Evolutionary conservation across 2,329 filamentous ascomycete species (phyloP).

Genomic region (Neoarthrinium moseri): DNA sequence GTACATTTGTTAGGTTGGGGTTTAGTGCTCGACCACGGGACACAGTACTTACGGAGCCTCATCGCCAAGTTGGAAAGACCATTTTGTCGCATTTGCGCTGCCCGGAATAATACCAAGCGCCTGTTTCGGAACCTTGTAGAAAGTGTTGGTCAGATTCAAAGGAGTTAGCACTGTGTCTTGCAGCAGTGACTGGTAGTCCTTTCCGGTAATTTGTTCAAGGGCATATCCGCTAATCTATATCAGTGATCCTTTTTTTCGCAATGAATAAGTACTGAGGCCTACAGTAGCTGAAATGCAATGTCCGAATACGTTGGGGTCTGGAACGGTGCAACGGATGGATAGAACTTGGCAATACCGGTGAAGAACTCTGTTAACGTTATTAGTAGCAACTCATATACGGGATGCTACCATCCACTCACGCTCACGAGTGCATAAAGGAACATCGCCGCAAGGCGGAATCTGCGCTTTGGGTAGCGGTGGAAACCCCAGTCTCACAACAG

Average conservation of each 20-base stretch:
- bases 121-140: constrained; percentile 24
- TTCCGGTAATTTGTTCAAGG: constrained; percentile 36
- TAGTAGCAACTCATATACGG: constrained; percentile 9
- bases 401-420: constrained; percentile 17
- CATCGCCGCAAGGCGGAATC: constrained; percentile 23
- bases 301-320: constrained; percentile 26
- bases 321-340: constrained; percentile 24
- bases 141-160: constrained; percentile 36
- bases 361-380: constrained; percentile 21
- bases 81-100: constrained; percentile 21
- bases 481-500: constrained; percentile 25
- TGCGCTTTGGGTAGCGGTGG: constrained; percentile 24
- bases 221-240: constrained; percentile 32
- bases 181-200: constrained; percentile 32
- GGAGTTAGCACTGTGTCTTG: constrained; percentile 33
- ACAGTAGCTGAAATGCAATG: constrained; percentile 28
- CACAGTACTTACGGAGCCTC: constrained; percentile 20
- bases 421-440: constrained; percentile 22
- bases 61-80: constrained; percentile 26
- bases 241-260: constrained; percentile 27
- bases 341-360: constrained; percentile 22
- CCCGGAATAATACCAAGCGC: constrained; percentile 35
- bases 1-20: constrained; percentile 11
- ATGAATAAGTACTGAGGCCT: constrained; percentile 25
- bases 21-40: background rate